Evolutionary conservation across 108 stramenopile genomes (phyloP).

Genomic region (Thalassiosira profunda): DNA sequence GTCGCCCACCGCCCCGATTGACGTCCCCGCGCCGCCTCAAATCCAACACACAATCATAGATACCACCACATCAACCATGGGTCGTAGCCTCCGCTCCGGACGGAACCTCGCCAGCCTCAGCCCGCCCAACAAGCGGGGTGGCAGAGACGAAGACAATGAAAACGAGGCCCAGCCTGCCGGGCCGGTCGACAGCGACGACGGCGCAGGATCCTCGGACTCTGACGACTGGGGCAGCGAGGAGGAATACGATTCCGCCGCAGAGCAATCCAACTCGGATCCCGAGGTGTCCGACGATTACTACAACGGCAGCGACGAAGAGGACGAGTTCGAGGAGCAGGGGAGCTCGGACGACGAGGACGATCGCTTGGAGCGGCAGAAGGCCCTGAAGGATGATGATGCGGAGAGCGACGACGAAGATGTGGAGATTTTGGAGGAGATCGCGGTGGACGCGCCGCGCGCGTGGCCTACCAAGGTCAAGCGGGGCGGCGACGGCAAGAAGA

Average conservation of each 20-base stretch:
- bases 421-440: constrained; percentile 70
- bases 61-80: too few relatives aligned
- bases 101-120: too few relatives aligned
- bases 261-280: constrained; percentile 34
- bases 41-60: too few relatives aligned
- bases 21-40: too few relatives aligned
- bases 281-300: constrained; percentile 47
- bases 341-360: constrained; percentile 89
- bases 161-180: constrained; percentile 21
- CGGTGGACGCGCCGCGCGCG: constrained; percentile 64
- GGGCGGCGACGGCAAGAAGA: constrained; percentile 20
- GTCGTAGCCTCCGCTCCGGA: too few relatives aligned
- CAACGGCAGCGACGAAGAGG: constrained; percentile 41
- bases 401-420: constrained; percentile 66
- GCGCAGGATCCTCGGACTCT: constrained; percentile 10
- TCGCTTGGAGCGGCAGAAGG: constrained; percentile 54
- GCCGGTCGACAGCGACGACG: constrained; percentile 33
- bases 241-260: constrained; percentile 43
- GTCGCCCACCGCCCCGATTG: too few relatives aligned
- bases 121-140: too few relatives aligned
- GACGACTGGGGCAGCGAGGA: constrained; percentile 5
- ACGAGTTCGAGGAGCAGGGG: constrained; percentile 90
- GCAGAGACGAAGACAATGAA: constrained; percentile 15
- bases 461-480: constrained; percentile 54
- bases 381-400: constrained; percentile 54